phyloP scores from a whole-genome alignment of 2,329 filamentous ascomycete species.

The Colletotrichum zoysiae region DNA sequence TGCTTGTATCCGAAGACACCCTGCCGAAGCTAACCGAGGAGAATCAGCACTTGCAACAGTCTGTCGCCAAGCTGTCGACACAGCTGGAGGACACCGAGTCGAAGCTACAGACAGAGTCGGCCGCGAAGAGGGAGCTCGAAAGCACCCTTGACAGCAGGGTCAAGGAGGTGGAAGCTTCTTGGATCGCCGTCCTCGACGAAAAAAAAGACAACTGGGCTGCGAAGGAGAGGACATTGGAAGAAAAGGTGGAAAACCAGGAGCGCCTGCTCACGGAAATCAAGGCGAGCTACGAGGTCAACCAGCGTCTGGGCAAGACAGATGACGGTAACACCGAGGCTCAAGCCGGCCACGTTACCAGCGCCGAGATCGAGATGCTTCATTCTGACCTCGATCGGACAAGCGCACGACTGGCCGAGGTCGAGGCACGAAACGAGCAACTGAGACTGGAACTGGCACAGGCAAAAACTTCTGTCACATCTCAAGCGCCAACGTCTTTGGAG shows the following conservation, averaged over 20 bases:
- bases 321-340: constrained; percentile 68
- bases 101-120: constrained; percentile 82
- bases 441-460: constrained; percentile 91
- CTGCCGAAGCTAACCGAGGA: constrained; percentile 90
- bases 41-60: constrained; percentile 87
- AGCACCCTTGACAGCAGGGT: constrained; percentile 82
- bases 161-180: constrained; percentile 90
- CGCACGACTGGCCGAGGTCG: constrained; percentile 86
- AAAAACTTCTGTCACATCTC: constrained; percentile 77
- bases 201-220: constrained; percentile 97
- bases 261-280: constrained; percentile 93
- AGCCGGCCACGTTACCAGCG: constrained; percentile 79
- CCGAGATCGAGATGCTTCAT: constrained; percentile 93
- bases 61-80: constrained; percentile 78
- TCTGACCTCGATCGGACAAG: constrained; percentile 93
- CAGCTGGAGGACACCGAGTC: constrained; percentile 88
- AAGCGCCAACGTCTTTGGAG: constrained; percentile 75
- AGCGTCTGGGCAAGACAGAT: constrained; percentile 83
- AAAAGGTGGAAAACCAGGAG: constrained; percentile 95
- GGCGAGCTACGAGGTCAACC: constrained; percentile 96
- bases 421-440: constrained; percentile 94
- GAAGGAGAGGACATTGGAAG: constrained; percentile 90
- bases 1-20: constrained; percentile 92
- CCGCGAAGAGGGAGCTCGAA: constrained; percentile 80
- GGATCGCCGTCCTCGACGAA: constrained; percentile 90